Percentiles rank a stretch among this genome's conserved stretches.
Evolutionary conservation across 768 basidiomycete species (phyloP).

Genomic region (Leccinellum rugosiceps): DNA sequence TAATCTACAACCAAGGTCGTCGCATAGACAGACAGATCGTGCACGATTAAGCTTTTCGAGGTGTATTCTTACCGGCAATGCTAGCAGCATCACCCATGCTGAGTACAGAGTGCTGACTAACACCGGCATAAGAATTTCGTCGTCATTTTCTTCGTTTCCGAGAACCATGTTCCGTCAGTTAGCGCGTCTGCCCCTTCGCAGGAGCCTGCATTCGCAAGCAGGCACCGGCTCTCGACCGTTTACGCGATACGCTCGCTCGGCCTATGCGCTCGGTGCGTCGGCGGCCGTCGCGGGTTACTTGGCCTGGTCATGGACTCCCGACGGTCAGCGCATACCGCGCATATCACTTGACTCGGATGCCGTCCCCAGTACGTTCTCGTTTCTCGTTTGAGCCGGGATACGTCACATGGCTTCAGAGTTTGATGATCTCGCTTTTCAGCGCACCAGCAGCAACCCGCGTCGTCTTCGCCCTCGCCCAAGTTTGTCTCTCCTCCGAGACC

Average conservation of each 20-base stretch:
- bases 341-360: slow-evolving; percentile 47
- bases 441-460: background rate
- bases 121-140: slow-evolving; percentile 23
- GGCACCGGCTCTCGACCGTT: slow-evolving; percentile 19
- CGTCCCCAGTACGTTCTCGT: slow-evolving; percentile 22
- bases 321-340: slow-evolving; percentile 41
- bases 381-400: background rate
- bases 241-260: slow-evolving; percentile 26
- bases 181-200: slow-evolving; percentile 49
- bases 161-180: slow-evolving; percentile 52
- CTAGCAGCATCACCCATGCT: slow-evolving; percentile 6
- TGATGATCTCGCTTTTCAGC: background rate
- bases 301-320: slow-evolving; percentile 45
- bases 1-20: too few relatives aligned
- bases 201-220: slow-evolving; percentile 48
- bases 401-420: background rate
- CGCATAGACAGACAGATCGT: too few relatives aligned
- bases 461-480: background rate
- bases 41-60: too few relatives aligned
- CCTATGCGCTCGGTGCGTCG: slow-evolving; percentile 43
- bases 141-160: background rate
- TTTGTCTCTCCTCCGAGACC: slow-evolving; percentile 5
- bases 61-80: too few relatives aligned
- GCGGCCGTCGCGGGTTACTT: slow-evolving; percentile 44
- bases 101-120: slow-evolving; percentile 26